Base-by-base conservation (phyloP, 1,284 basidiomycete genomes). In the Pseudozyma hubeiensis region DNA sequence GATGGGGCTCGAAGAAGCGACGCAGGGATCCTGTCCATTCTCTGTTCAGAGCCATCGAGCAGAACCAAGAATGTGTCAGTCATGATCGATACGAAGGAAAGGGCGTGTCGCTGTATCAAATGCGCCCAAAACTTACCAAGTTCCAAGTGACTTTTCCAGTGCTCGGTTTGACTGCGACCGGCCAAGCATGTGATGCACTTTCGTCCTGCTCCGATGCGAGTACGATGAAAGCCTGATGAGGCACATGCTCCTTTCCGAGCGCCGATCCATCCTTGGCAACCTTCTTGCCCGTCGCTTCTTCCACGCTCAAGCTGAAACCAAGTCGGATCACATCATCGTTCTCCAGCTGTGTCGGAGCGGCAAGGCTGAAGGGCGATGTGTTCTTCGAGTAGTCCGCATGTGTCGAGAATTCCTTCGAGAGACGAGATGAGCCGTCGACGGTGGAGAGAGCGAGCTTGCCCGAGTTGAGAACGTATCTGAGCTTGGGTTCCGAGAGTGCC, bases 301-400 rank as follows among this genome's bases (percentile, higher is more conserved):
- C 48, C 19, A 73, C 61, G 19, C 56, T 65, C 39, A 77, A 49
- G 44, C 50, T 66, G 53, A 77, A 75, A 7, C 48, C 60, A 43
- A 77, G 58, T 16, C 71, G 45, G 50, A 77, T 64, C 41, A 77
- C 71, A 56, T 77, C 75, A 37, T 77, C 75, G 31, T 64, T 67
- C 39, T 77, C 75, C 19, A 77, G 53, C 58, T 56, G 68, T 7
- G 58, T 68, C 10, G 73, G 73, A 6, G 17, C 35, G 24, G 41
- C 9, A 0, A 71, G 67, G 11, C 57, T 64, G 33, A 71, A 75
- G 4, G 72, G 64, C 7, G 72, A n/a, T 19, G 47, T 37, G 43
- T 64, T 66, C 34, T 62, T 45, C 34, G 63, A 54, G 45, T 64
- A 67, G 57, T 75, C 67, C 9, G 67, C 4, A 6, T 55, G n/a